These are phyloP conservation scores for Mortierella sp. DNA, from an alignment of 371 early-diverging fungal species.

Conservation along the genomic window DNA sequence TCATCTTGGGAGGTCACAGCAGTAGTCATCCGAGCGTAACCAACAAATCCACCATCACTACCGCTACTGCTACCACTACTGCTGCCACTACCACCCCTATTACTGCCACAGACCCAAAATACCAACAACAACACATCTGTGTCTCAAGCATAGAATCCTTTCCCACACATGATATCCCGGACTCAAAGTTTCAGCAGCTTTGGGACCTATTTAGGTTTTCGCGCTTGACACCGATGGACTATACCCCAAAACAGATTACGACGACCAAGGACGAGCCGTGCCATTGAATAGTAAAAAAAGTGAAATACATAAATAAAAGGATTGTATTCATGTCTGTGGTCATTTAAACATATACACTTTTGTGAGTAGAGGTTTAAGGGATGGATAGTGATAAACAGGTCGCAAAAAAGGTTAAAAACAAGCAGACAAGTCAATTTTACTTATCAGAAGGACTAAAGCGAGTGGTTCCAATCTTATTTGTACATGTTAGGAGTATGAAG, in stretches of 20 bases:
- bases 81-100: not conserved
- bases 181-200: not conserved
- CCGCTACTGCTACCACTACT: too few relatives aligned
- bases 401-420: too few relatives aligned
- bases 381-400: too few relatives aligned
- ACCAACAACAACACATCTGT: not conserved
- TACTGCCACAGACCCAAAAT: not conserved
- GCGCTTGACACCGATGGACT: not conserved
- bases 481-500: too few relatives aligned
- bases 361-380: too few relatives aligned
- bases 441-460: too few relatives aligned
- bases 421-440: too few relatives aligned
- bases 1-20: not conserved
- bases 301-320: not conserved
- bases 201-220: not conserved
- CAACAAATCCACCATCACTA: too few relatives aligned
- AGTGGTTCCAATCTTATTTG: too few relatives aligned
- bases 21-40: not conserved
- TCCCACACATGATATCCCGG: not conserved
- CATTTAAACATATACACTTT: too few relatives aligned
- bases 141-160: constrained; percentile 1
- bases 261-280: not conserved
- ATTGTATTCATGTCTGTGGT: too few relatives aligned
- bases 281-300: not conserved
- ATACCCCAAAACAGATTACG: not conserved